Evolutionary conservation across 345 rosid species (phyloP).

Genomic region (Atalantia buxifolia): DNA sequence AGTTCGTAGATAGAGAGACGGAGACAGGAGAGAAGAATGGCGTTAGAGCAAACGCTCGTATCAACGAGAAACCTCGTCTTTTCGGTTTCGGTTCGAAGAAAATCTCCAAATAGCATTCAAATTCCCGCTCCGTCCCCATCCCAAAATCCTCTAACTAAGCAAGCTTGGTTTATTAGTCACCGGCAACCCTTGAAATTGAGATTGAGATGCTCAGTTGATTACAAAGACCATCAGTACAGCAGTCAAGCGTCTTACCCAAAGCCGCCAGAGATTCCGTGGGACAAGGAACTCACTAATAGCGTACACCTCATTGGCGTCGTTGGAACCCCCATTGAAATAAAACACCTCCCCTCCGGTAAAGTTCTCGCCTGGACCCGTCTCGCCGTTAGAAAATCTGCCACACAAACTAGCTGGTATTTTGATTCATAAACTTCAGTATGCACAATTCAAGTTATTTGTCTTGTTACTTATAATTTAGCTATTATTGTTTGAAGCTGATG

Average conservation of each 20-base stretch:
- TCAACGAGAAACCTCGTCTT: constrained; percentile 10
- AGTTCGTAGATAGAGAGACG: too few relatives aligned
- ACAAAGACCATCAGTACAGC: constrained; percentile 23
- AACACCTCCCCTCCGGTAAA: constrained; percentile 53
- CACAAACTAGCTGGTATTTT: constrained; percentile 46
- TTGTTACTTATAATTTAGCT: neutral
- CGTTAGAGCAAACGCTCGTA: constrained; percentile 19
- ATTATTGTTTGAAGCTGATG: neutral
- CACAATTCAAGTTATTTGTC: neutral
- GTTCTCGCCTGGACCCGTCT: constrained; percentile 61
- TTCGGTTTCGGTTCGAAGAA: neutral
- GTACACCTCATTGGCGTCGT: constrained; percentile 57
- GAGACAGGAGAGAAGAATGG: constrained; percentile 20
- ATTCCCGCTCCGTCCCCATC: neutral
- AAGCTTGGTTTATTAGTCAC: constrained; percentile 2
- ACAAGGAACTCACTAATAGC: constrained; percentile 52
- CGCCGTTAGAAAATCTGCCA: constrained; percentile 45
- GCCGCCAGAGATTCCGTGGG: constrained; percentile 52
- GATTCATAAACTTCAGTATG: neutral
- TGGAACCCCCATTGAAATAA: constrained; percentile 48
- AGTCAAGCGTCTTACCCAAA: constrained; percentile 21
- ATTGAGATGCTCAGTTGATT: constrained; percentile 33
- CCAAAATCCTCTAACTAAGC: neutral
- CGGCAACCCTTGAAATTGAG: neutral
- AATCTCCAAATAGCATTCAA: constrained; percentile 10